Percentiles rank a stretch among this genome's conserved stretches.
Evolutionary conservation across 257 asterid species (phyloP).

Genomic region (Petunia secreta): DNA sequence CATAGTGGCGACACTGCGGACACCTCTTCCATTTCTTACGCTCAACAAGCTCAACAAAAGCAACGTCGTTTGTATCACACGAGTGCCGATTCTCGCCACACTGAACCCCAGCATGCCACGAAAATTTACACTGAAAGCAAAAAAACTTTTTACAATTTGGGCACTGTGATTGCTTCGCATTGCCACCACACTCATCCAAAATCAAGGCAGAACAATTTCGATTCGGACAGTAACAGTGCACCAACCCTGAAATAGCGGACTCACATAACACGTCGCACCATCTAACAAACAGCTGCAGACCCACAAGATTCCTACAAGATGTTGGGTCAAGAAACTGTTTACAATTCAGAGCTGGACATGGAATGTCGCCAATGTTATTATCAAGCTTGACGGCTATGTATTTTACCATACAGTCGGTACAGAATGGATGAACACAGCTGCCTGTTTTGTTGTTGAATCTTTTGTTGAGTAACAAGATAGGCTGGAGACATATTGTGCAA

Average conservation of each 20-base stretch:
- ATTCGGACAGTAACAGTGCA: conserved; percentile 58
- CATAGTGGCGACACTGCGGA: conserved; percentile 50
- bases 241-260: conserved; percentile 39
- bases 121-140: conserved; percentile 57
- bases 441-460: conserved; percentile 1
- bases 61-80: conserved; percentile 53
- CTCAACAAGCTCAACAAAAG: conserved; percentile 23
- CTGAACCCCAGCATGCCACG: conserved; percentile 61
- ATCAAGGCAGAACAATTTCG: conserved; percentile 52
- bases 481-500: conserved; percentile 36
- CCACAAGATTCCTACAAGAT: conserved; percentile 43
- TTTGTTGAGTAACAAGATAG: neutral
- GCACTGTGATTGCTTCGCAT: conserved; percentile 46
- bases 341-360: conserved; percentile 63
- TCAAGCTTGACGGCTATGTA: conserved; percentile 65
- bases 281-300: conserved; percentile 45
- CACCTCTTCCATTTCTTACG: conserved; percentile 15
- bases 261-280: conserved; percentile 77
- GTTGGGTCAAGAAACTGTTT: conserved; percentile 51
- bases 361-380: conserved; percentile 45
- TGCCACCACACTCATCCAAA: conserved; percentile 69
- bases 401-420: conserved; percentile 62
- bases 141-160: conserved; percentile 55
- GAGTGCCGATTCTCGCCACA: conserved; percentile 51
- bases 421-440: conserved; percentile 57